Evolutionary conservation across 2,329 filamentous ascomycete species (phyloP).

Genomic region (Cladosporium cucumerinum): DNA sequence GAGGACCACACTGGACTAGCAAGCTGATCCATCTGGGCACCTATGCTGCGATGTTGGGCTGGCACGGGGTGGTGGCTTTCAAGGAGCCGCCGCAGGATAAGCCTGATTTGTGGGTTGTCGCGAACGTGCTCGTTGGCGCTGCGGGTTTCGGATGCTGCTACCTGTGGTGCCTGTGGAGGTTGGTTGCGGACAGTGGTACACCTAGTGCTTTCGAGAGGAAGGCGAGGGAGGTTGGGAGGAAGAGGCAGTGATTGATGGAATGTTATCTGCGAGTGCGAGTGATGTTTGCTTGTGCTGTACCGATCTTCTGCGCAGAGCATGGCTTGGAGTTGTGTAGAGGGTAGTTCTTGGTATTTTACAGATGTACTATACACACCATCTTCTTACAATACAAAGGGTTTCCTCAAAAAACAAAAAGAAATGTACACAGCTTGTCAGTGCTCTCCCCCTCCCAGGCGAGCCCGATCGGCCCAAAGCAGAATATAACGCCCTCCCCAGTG

Average conservation of each 20-base stretch:
- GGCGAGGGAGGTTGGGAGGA: conserved; percentile 34
- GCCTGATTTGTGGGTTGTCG: conserved; percentile 91
- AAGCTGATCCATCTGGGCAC: conserved; percentile 73
- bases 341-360: background rate
- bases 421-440: background rate
- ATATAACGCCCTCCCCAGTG: background rate
- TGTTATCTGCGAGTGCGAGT: background rate
- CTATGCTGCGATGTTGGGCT: conserved; percentile 72
- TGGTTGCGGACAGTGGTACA: conserved; percentile 55
- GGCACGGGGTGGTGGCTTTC: conserved; percentile 75
- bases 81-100: conserved; percentile 68
- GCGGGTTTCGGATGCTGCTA: conserved; percentile 85
- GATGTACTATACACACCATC: conserved; percentile 11
- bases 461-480: background rate
- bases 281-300: background rate
- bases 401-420: background rate
- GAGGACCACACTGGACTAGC: conserved; percentile 21
- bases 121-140: conserved; percentile 82
- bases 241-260: conserved; percentile 35
- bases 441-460: no score
- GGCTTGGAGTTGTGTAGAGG: background rate
- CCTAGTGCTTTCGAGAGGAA: conserved; percentile 19
- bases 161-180: conserved; percentile 79
- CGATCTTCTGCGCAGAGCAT: background rate
- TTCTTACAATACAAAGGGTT: background rate